Base-by-base conservation (phyloP, 345 rosid genomes). In the Melaleuca quinquenervia region DNA sequence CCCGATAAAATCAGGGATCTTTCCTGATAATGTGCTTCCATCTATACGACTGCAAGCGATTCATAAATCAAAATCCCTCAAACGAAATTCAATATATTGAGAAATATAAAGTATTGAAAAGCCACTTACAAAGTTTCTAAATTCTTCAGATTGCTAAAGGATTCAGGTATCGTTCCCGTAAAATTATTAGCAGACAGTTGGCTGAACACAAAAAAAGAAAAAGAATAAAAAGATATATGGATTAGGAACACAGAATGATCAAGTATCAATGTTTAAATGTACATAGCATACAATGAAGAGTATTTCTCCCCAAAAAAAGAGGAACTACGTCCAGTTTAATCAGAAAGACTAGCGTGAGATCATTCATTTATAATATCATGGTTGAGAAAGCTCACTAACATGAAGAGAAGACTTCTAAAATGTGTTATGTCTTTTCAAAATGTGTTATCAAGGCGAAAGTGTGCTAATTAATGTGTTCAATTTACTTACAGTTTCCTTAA, bases 1-100 rank as follows among this genome's bases (percentile, higher is more conserved):
- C 76, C 97, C 98, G 0, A 97, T 94, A 50, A 97, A 91, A 75
- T 91, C 91, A 8, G 99, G 98, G 86, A 97, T 91, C 90, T 90
- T 93, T 24, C 98, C 99, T 1, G 96, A 92, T 58, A 97, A 22
- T 82, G 83, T 84, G 89, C 48, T 97, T 75, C 98, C 99, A 90
- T 96, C 98, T 58, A 96, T 90, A 90, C 97, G 90, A 87, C 98
- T 96, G 90, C 89, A 92, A 80, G 50, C 15, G 45, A 6, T 64
- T 44, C 7, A 29, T 15, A 7, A 29, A 64, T 64, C 44, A 64
- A 8, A 64, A 64, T 64, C 45, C 78, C 44, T 64, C 76, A 64
- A 74, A 83, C 21, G 3, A 49, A 48, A 51, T 32, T n/a, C 45
- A 32, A 11, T 84, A 49, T 49, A 29, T 49, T 84, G n/a, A 70